Evolutionary conservation across 2,329 filamentous ascomycete genomes (phyloP).

Genomic region (Emericellopsis atlantica): DNA sequence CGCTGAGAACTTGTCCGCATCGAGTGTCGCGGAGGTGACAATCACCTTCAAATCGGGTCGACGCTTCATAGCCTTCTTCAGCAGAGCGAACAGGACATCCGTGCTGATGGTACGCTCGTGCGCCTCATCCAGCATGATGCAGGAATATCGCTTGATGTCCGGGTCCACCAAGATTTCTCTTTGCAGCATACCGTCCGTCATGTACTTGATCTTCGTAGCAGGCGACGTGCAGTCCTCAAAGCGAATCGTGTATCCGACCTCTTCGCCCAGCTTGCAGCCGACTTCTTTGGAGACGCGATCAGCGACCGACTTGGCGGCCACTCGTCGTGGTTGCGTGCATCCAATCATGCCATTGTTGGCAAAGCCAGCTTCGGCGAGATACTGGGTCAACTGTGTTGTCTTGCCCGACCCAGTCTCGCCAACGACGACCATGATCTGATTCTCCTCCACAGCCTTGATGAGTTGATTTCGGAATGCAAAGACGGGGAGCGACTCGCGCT

Average conservation of each 20-base stretch:
- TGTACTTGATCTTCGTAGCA: conserved; percentile 92
- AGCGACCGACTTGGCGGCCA: conserved; percentile 94
- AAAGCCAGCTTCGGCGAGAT: conserved; percentile 85
- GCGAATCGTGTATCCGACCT: conserved; percentile 94
- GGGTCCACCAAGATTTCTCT: conserved; percentile 90
- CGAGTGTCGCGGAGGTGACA: conserved; percentile 89
- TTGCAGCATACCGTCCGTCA: conserved; percentile 98
- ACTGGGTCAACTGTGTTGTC: conserved; percentile 93
- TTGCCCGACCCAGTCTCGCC: conserved; percentile 97
- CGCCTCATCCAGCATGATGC: conserved; percentile 96
- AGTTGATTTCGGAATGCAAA: conserved; percentile 80
- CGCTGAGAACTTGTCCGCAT: conserved; percentile 92
- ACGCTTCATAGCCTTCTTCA: conserved; percentile 86
- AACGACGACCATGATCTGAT: conserved; percentile 90
- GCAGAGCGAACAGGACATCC: conserved; percentile 82
- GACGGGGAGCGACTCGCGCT: conserved; percentile 80
- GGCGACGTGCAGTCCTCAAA: conserved; percentile 91
- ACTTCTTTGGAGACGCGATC: conserved; percentile 96
- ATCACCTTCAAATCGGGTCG: conserved; percentile 87
- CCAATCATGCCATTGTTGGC: conserved; percentile 81
- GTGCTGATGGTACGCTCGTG: conserved; percentile 96
- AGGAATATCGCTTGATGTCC: conserved; percentile 78
- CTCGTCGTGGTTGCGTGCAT: conserved; percentile 92
- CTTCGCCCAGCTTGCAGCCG: conserved; percentile 77
- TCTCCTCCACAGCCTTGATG: conserved; percentile 72